Percentiles rank a stretch among this genome's conserved stretches.
Conservation (phyloP, 306 rosid genomes). For the Fagus crenata region DNA sequence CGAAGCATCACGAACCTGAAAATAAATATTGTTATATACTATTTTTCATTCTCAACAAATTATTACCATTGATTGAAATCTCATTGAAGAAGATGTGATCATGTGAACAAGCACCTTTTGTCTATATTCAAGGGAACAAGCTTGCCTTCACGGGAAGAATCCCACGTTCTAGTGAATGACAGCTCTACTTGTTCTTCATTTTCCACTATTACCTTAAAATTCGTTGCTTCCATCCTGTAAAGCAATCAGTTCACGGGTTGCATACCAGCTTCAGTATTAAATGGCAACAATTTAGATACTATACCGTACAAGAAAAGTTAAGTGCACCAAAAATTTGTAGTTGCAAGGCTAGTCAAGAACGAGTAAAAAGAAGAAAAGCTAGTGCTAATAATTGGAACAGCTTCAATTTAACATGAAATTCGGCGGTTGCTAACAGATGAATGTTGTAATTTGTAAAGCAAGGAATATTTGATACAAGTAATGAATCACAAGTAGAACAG, state of each 20-base stretch:
- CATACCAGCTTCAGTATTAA: neutral
- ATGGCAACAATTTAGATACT: neutral
- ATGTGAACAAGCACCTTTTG: constrained; percentile 61
- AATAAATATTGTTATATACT: neutral
- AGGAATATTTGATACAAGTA: no score
- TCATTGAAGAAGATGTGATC: neutral
- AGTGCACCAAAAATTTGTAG: neutral
- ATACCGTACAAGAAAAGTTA: neutral
- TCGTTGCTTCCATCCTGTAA: constrained; percentile 76
- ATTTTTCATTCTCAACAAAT: no score
- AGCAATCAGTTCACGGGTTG: constrained; percentile 29
- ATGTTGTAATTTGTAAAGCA: no score
- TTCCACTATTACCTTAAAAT: constrained; percentile 66
- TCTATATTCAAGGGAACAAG: constrained; percentile 78
- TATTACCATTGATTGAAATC: neutral
- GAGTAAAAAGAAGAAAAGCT: no score
- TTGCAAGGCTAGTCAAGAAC: neutral
- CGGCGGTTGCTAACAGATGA: no score
- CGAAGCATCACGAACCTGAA: constrained; percentile 76
- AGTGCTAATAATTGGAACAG: no score
- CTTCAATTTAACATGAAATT: no score
- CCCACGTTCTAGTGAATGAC: constrained; percentile 80
- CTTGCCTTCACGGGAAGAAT: constrained; percentile 79
- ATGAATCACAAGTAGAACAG: no score
- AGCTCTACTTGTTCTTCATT: constrained; percentile 86